These are phyloP conservation scores for Fusarium sarcochroum DNA, from an alignment of 2,329 filamentous ascomycete genomes.

Conservation along the genomic window DNA sequence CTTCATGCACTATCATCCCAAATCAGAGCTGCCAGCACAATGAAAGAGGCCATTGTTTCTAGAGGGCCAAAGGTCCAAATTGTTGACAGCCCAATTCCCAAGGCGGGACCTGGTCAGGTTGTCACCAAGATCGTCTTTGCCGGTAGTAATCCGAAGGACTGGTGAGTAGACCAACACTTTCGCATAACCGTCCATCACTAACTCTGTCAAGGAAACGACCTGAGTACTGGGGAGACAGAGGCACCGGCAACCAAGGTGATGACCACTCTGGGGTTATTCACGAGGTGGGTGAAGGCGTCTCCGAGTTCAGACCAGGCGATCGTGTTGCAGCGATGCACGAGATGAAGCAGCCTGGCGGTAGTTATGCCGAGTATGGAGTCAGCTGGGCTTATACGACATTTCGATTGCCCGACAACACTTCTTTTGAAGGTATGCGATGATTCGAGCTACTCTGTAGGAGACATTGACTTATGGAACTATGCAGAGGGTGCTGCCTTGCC, in stretches of 20 bases:
- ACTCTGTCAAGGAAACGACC: slow-evolving; percentile 12
- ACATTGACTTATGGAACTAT: not conserved
- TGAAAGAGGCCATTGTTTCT: slow-evolving; percentile 35
- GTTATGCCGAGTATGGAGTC: slow-evolving; percentile 35
- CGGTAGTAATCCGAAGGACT: slow-evolving; percentile 34
- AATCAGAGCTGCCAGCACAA: slow-evolving; percentile 6
- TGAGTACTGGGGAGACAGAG: slow-evolving; percentile 27
- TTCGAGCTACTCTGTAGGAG: fast-evolving
- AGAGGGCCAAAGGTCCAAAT: slow-evolving; percentile 21
- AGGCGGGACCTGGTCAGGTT: slow-evolving; percentile 16
- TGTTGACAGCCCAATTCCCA: slow-evolving; percentile 13
- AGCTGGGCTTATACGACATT: slow-evolving; percentile 31
- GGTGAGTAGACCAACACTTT: not conserved
- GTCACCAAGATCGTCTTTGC: slow-evolving; percentile 23
- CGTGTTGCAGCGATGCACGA: slow-evolving; percentile 37
- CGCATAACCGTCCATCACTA: not conserved
- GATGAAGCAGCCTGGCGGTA: slow-evolving; percentile 23
- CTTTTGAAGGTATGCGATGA: slow-evolving; percentile 5
- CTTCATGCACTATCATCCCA: slow-evolving; percentile 12
- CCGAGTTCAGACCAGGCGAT: slow-evolving; percentile 30
- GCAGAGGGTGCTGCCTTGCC: slow-evolving; percentile 27
- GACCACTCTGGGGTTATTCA: slow-evolving; percentile 22
- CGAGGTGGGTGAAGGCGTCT: slow-evolving; percentile 20
- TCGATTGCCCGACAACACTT: slow-evolving; percentile 12
- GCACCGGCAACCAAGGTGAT: slow-evolving; percentile 26